A percentile compares a stretch with the other conserved stretches of the same genome.
Conservation (phyloP, 2,329 filamentous ascomycete species). For the Didymella sp. region DNA sequence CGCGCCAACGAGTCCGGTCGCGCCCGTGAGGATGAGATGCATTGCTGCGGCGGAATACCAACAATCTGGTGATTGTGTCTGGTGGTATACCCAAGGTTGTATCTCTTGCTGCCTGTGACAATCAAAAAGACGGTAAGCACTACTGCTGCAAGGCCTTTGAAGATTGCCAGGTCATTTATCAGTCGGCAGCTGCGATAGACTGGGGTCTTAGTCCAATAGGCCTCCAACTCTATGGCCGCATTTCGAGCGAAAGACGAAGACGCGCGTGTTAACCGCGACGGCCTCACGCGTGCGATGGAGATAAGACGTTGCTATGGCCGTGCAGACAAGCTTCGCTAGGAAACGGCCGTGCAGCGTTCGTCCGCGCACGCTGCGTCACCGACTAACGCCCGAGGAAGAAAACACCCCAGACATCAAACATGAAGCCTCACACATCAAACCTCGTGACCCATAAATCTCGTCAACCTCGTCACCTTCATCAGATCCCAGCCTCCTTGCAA, state of each 20-base stretch:
- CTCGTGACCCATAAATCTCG: conserved; percentile 1
- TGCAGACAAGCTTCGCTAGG: conserved; percentile 9
- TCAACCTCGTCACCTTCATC: conserved; percentile 9
- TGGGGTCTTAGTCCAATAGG: background rate
- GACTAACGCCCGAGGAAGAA: background rate
- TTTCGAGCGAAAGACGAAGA: conserved; percentile 1
- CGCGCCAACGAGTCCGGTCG: conserved; percentile 53
- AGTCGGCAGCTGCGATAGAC: background rate
- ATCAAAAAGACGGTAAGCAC: conserved; percentile 11
- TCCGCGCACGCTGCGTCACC: conserved; percentile 4
- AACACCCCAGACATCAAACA: conserved; percentile 2
- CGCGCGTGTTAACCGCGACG: background rate
- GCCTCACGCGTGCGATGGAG: background rate
- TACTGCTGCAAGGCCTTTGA: background rate
- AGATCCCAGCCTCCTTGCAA: conserved; percentile 9
- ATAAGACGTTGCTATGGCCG: conserved; percentile 3
- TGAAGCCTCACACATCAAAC: conserved; percentile 5
- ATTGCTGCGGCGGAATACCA: too few relatives aligned
- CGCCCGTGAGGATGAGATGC: conserved; percentile 56
- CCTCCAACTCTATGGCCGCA: background rate
- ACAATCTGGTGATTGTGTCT: too few relatives aligned
- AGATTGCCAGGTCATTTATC: background rate
- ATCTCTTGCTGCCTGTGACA: background rate
- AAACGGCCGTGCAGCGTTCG: conserved; percentile 15
- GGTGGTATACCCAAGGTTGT: too few relatives aligned